Evolutionary conservation across 225 moss, liverwort and hornwort genomes (phyloP), one percentile per base, ranked within the genome.

Genomic region (Bryum argenteum): DNA sequence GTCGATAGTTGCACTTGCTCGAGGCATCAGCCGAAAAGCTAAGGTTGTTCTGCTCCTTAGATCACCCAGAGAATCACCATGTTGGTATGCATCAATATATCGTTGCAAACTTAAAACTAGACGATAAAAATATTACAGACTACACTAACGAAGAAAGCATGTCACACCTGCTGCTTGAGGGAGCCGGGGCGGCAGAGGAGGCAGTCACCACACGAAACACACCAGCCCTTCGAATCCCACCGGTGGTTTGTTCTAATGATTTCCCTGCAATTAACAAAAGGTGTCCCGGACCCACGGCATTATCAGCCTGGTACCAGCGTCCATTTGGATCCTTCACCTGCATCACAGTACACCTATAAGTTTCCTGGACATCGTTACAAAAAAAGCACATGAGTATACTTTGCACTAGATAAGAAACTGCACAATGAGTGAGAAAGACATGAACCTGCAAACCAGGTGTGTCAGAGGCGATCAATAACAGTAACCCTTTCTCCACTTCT

Each of bases 311-410:
- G 74, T 82, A 89, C 94, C 94, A 94, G 67, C 82, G 85, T 58
- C 94, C 94, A 83, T 66, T 90, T 62, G 87, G 76, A 89, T 94
- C 91, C 87, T 85, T 89, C 24, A 94, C 90, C 94, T 94, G 87
- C 72, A 67, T 70, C 53, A 28, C 38, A 16, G 64, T 66, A 69
- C 78, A 73, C 66, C 58, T 55, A 52, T 62, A 68, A 61, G 18
- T 39, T 65, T 9, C 42, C 15, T 52, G 33, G 15, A 66, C 3
- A 33, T 21, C 52, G 33, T n/a, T 56, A 19, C 15, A 20, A 70
- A 60, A 28, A 56, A 71, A 16, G 50, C 8, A 80, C 13, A n/a
- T 8, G 40, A 55, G 55, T 16, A 53, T 75, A 54, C 8, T 45
- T 70, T 51, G 23, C 24, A 52, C 22, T 14, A 6, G 39, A 50